phyloP scores from a whole-genome alignment of 768 basidiomycete species.

The Phylloporus sp. region DNA sequence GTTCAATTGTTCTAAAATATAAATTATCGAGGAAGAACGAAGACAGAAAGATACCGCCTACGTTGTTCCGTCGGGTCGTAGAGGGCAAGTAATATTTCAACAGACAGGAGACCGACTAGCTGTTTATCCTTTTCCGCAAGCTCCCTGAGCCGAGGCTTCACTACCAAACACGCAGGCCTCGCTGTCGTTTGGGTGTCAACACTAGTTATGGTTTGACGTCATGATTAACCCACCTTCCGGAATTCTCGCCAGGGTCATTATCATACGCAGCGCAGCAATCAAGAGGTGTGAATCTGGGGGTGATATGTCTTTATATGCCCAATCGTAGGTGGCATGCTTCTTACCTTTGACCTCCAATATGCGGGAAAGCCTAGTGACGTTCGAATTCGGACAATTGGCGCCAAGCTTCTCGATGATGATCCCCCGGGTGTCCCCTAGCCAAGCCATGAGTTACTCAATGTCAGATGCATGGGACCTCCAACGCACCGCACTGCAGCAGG shows the following conservation, averaged over 20 bases:
- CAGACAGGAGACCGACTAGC: constrained; percentile 18
- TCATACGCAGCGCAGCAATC: constrained; percentile 17
- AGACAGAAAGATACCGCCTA: background rate
- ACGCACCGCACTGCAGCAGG: constrained; percentile 17
- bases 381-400: background rate
- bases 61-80: constrained; percentile 3
- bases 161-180: background rate
- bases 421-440: constrained; percentile 11
- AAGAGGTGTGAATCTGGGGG: constrained; percentile 9
- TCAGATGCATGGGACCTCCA: background rate
- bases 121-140: constrained; percentile 8
- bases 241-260: constrained; percentile 14
- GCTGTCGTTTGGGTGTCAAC: background rate
- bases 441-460: background rate
- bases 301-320: background rate
- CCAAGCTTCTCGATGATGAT: constrained; percentile 8
- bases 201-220: background rate
- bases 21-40: background rate
- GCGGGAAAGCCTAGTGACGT: constrained; percentile 8
- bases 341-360: constrained; percentile 16
- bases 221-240: constrained; percentile 10
- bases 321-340: background rate
- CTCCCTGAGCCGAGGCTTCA: constrained; percentile 14
- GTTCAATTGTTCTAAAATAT: constrained; percentile 7
- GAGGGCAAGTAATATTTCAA: constrained; percentile 17